Conservation (phyloP, 1,139 yeast species). For the Debaryomycetaceae sp. region DNA sequence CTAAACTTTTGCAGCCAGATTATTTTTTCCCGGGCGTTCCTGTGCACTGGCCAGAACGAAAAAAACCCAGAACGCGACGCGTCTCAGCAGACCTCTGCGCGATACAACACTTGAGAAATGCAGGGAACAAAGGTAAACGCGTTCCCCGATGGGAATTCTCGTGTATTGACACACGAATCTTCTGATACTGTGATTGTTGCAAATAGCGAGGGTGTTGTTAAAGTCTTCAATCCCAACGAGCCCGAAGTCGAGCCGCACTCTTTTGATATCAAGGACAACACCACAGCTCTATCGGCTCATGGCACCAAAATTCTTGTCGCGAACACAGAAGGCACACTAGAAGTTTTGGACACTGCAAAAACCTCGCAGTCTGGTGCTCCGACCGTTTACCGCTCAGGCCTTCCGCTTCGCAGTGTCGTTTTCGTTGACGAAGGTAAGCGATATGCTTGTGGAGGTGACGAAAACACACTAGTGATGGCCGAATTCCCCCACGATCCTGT, state of each 20-base stretch:
- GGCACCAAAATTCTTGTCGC: slow-evolving; percentile 17
- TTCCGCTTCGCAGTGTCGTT: slow-evolving; percentile 56
- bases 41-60: not conserved
- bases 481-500: slow-evolving; percentile 27
- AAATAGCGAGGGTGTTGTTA: slow-evolving; percentile 39
- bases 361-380: slow-evolving; percentile 17
- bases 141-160: slow-evolving; percentile 38
- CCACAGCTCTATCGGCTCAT: slow-evolving; percentile 20
- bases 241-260: slow-evolving; percentile 46
- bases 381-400: slow-evolving; percentile 32
- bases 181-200: slow-evolving; percentile 35
- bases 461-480: slow-evolving; percentile 46
- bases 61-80: not conserved
- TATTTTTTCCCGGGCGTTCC: not conserved
- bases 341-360: slow-evolving; percentile 15
- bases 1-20: no score
- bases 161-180: slow-evolving; percentile 23
- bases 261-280: slow-evolving; percentile 36
- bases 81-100: not conserved
- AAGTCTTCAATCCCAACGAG: slow-evolving; percentile 34
- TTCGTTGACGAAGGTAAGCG: slow-evolving; percentile 65
- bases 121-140: slow-evolving; percentile 20
- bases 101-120: slow-evolving; percentile 4
- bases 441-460: slow-evolving; percentile 70
- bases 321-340: slow-evolving; percentile 26